A percentile compares a stretch with the other conserved stretches of the same genome.
phyloP scores from a whole-genome alignment of 139 green algal species.

The Chlamydomonas eustigma region DNA sequence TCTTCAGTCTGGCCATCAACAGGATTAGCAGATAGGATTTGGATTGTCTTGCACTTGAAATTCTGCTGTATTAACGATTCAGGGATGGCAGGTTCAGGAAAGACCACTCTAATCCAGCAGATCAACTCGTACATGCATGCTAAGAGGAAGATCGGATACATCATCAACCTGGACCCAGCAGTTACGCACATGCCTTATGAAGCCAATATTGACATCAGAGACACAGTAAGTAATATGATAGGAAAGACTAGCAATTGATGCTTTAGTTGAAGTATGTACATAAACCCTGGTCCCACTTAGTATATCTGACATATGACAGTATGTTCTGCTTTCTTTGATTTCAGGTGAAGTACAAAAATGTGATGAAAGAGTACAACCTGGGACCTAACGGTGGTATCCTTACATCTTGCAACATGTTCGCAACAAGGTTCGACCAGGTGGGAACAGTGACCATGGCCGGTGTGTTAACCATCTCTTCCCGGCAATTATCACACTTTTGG shows the following conservation, averaged over 20 bases:
- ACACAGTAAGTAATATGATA: constrained; percentile 80
- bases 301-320: too few species aligned
- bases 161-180: constrained; percentile 97
- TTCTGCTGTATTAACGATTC: too few species aligned
- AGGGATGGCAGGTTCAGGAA: constrained; percentile 97
- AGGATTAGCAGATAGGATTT: too few species aligned
- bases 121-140: constrained; percentile 75
- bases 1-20: too few species aligned
- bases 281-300: too few species aligned
- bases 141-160: constrained; percentile 59
- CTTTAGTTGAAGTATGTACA: too few species aligned
- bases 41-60: too few species aligned
- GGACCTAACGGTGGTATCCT: constrained; percentile 97
- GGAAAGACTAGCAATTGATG: too few species aligned
- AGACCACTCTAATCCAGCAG: constrained; percentile 94
- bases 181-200: constrained; percentile 84
- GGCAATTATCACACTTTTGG: too few species aligned
- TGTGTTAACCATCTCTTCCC: too few species aligned
- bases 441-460: too few species aligned
- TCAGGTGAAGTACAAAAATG: constrained; percentile 95
- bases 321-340: too few species aligned
- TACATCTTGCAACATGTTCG: constrained; percentile 96
- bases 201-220: constrained; percentile 95
- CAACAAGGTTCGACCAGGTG: constrained; percentile 96
- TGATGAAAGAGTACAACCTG: constrained; percentile 97